Base-by-base conservation (phyloP, 2,329 filamentous ascomycete species). In the Ascochyta clinopodiicola region DNA sequence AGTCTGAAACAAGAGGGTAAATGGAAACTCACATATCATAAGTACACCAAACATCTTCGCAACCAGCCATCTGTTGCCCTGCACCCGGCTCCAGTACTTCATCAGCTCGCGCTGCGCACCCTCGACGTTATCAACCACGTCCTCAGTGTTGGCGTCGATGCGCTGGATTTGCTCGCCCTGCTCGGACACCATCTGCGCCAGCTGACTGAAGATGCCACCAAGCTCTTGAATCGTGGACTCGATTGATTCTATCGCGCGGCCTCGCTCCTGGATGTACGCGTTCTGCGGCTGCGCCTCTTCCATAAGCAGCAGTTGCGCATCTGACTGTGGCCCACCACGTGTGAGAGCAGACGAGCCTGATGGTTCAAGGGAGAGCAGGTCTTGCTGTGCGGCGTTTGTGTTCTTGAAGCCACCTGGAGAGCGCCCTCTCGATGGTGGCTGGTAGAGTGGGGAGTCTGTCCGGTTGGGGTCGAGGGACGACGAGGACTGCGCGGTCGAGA, bases 161-260 rank as follows among this genome's bases (percentile, higher is more conserved):
- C 94, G 84, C 77, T 98, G 92, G 63, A 99, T 96, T 89, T 96
- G 96, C 77, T 97, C 95, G 59, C 91, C 92, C 78, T 99, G 95
- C 75, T 99, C 94, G 51, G 90, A 92, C 27, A 99, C 95, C 95
- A 99, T 98, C 64, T 91, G 88, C 32, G 95, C 94, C 44, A 99
- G 80, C 76, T 99, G 94, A 8, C 92, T 91, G 74, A 98, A 98
- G 59, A 97, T 97, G 13, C 89, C 83, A 25, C 95, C 95, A 1
- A 99, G 82, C 74, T 99, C 95, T 60, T 86, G 87, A 66, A 99
- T 99, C 1, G 95, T 99, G 65, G 91, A 88, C 76, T 99, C 95
- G 57, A 99, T 99, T 4, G 92, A 91, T 73, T 98, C 94, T 61
- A 99, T 98, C 0, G 95, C 95, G 75, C 97, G 92, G 17, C 94